These are phyloP conservation scores for Sporothrix mexicana DNA, from an alignment of 2,329 filamentous ascomycete species.

Conservation along the genomic window DNA sequence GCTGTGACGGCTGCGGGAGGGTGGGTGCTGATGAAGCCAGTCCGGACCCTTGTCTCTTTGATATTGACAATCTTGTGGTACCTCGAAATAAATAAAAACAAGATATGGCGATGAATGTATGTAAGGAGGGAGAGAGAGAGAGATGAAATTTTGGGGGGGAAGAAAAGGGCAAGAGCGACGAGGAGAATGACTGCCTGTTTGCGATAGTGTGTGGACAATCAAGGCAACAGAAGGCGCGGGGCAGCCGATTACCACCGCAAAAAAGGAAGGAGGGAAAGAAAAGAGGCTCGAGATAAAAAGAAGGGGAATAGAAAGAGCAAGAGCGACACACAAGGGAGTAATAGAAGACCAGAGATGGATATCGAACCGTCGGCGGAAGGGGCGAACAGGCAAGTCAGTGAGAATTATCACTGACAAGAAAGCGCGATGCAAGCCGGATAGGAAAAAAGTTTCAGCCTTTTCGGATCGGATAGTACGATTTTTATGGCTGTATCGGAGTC, in stretches of 20 bases:
- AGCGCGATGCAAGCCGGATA: slow-evolving; percentile 32
- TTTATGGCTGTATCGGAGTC: neutral
- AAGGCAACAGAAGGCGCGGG: slow-evolving; percentile 29
- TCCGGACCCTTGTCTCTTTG: slow-evolving; percentile 26
- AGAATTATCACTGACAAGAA: slow-evolving; percentile 18
- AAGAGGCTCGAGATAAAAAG: neutral
- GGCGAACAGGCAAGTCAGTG: slow-evolving; percentile 20
- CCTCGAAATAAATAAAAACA: neutral
- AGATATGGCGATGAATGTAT: neutral
- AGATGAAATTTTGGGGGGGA: neutral
- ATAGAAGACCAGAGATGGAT: slow-evolving; percentile 10
- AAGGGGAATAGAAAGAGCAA: neutral
- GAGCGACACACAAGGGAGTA: slow-evolving; percentile 28
- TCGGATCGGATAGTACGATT: slow-evolving; percentile 25
- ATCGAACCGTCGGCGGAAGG: slow-evolving; percentile 19
- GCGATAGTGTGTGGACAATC: neutral
- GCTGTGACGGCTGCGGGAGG: slow-evolving; percentile 12
- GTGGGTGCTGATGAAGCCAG: slow-evolving; percentile 22
- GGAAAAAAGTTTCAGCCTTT: slow-evolving; percentile 39
- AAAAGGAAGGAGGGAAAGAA: slow-evolving; percentile 3
- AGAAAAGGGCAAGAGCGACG: neutral
- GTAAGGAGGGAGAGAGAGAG: too few species aligned
- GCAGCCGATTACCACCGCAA: neutral
- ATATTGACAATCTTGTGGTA: neutral
- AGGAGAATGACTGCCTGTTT: neutral